These are phyloP conservation scores for Colletotrichum ledebouriae DNA, from an alignment of 2,329 filamentous ascomycete genomes.

Conservation along the genomic window DNA sequence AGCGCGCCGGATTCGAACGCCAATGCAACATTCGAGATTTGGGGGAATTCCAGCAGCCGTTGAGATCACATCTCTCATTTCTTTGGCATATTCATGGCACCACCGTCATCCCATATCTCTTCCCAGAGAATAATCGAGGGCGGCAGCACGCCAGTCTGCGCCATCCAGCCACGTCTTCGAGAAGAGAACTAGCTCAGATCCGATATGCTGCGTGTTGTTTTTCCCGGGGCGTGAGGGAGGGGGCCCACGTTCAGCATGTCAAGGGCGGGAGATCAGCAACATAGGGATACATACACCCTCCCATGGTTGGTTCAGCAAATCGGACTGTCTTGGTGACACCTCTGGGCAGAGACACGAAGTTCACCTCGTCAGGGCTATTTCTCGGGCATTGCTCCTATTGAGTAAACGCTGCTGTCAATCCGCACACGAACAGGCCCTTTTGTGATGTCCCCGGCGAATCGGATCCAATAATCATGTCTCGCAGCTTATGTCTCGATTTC, in stretches of 20 bases:
- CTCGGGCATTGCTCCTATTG: constrained; percentile 32
- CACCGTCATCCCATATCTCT: neutral
- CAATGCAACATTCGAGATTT: neutral
- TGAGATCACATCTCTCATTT: constrained; percentile 1
- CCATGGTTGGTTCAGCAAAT: neutral
- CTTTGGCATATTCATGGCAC: neutral
- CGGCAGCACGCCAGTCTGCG: neutral
- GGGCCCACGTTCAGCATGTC: neutral
- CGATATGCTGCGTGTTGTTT: neutral
- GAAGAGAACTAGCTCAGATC: constrained; percentile 17
- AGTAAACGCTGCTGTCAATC: neutral
- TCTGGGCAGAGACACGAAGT: constrained; percentile 10
- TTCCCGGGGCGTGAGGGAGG: neutral
- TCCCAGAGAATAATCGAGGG: neutral
- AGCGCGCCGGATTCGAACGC: no score
- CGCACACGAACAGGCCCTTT: neutral
- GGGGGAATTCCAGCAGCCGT: neutral
- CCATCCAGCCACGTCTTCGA: constrained; percentile 32
- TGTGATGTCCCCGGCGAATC: constrained; percentile 7
- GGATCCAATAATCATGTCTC: constrained; percentile 26
- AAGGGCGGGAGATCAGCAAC: constrained; percentile 19
- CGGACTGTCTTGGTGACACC: constrained; percentile 16
- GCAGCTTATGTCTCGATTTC: neutral
- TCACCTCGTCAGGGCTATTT: neutral
- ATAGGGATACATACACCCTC: neutral